Evolutionary conservation across 805 yeast species (phyloP), one percentile per base, ranked within the genome.

Genomic region (Candida peoriensis): DNA sequence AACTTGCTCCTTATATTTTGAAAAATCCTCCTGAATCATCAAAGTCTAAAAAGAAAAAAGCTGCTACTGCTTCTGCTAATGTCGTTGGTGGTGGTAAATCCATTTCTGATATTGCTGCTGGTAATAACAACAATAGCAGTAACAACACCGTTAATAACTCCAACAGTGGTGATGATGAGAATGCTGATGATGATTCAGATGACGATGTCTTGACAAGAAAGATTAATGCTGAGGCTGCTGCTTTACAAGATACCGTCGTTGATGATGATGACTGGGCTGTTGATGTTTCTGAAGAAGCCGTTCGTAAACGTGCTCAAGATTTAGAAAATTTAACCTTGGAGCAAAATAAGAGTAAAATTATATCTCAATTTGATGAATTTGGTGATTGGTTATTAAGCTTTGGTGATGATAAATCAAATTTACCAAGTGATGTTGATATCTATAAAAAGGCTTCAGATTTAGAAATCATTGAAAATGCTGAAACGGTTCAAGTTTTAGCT

Each of bases 251-350:
- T 32, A 74, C 76, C 40, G 82, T 84, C 36, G 79, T 80, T 45
- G 95, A 87, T 45, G 96, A 88, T 57, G 97, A 85, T 48, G 95
- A 86, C 47, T 90, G 97, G 97, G 87, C 96, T 14, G 96, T 89
- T 28, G 98, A 90, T 61, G 86, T 89, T 75, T 84, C 95, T 32
- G 93, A 85, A 60, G 97, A 88, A 65, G 97, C 97, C 39, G 86
- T 90, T 46, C 80, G 82, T 57, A 87, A 84, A 30, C 84, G 98
- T 65, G 96, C 95, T 29, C 67, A 77, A 51, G 95, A 85, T 59
- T 71, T 88, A 46, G 95, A 87, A 62, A 87, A 79, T 17, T 66
- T 75, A 39, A 51, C 64, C 28, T 58, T 72, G 39, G 60, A 51
- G 46, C 60, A 45, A 26, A 49, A 56, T 36, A 62, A 60, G 37